These are phyloP conservation scores for Luffa aegyptiaca DNA, from an alignment of 306 rosid species.

Conservation along the genomic window DNA sequence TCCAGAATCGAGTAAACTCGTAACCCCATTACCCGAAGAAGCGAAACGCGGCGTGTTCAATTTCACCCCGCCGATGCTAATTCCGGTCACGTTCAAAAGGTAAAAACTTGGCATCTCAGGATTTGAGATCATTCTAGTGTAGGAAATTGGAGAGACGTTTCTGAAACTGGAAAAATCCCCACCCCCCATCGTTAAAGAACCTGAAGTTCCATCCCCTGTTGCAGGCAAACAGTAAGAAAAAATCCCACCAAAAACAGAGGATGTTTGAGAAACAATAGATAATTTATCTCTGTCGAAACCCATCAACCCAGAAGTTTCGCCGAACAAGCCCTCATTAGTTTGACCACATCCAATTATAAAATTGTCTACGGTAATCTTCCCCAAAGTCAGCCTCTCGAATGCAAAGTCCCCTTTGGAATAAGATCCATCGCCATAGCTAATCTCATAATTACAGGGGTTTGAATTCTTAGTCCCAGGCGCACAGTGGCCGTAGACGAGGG, in stretches of 20 bases:
- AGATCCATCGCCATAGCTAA: conserved; percentile 78
- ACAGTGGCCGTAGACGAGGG: too few relatives aligned
- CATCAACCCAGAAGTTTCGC: conserved; percentile 69
- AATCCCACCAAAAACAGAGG: conserved; percentile 50
- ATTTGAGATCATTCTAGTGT: conserved; percentile 54
- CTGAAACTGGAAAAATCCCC: conserved; percentile 43
- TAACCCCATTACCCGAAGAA: conserved; percentile 16
- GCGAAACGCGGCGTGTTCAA: conserved; percentile 25
- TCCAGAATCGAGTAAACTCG: conserved; percentile 58
- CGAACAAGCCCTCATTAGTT: conserved; percentile 68
- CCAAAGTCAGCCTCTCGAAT: conserved; percentile 37
- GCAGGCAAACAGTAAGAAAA: conserved; percentile 87
- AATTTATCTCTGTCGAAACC: conserved; percentile 68
- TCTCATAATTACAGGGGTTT: conserved; percentile 33
- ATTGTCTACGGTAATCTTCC: conserved; percentile 24
- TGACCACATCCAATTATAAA: conserved; percentile 79
- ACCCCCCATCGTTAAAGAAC: conserved; percentile 60
- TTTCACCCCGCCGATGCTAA: conserved; percentile 46
- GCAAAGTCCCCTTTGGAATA: conserved; percentile 49
- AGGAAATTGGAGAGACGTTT: conserved; percentile 55
- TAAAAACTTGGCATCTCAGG: conserved; percentile 51
- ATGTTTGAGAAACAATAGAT: conserved; percentile 61
- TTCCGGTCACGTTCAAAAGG: conserved; percentile 59
- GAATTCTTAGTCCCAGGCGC: not conserved
- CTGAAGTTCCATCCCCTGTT: conserved; percentile 41